phyloP scores from a whole-genome alignment of 192 early-diverging fungal genomes.

The Coemansia sp. region DNA sequence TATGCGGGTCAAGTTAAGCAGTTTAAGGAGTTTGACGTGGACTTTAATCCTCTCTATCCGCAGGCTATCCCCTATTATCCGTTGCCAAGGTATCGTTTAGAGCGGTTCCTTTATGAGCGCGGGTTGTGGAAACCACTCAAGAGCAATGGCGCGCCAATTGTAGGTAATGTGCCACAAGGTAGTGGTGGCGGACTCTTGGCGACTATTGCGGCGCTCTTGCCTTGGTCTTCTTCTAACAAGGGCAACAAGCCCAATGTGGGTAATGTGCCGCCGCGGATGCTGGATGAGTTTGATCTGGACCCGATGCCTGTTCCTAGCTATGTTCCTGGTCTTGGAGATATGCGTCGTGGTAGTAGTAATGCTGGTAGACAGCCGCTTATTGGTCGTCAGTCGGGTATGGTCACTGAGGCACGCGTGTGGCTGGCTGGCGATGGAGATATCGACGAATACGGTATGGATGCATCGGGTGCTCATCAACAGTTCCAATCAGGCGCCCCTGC shows the following conservation, averaged over 20 bases:
- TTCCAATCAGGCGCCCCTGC: slow-evolving; percentile 27
- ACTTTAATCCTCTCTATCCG: slow-evolving; percentile 68
- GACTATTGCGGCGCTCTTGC: background rate
- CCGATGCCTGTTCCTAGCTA: slow-evolving; percentile 35
- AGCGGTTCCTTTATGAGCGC: slow-evolving; percentile 59
- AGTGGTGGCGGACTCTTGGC: background rate
- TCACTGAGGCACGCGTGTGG: slow-evolving; percentile 16
- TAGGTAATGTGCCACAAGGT: background rate
- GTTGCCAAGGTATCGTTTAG: slow-evolving; percentile 56
- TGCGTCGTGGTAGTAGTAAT: background rate
- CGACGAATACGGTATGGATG: background rate
- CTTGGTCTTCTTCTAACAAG: background rate
- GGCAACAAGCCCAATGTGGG: background rate
- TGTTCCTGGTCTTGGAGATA: slow-evolving; percentile 16
- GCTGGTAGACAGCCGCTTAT: background rate
- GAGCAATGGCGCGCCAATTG: background rate
- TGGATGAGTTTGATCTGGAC: slow-evolving; percentile 32
- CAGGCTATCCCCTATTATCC: slow-evolving; percentile 62
- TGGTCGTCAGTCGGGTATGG: background rate
- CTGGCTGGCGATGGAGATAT: slow-evolving; percentile 1
- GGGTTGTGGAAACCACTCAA: slow-evolving; percentile 48
- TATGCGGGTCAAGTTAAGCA: slow-evolving; percentile 50
- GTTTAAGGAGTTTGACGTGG: slow-evolving; percentile 43
- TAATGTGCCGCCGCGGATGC: background rate
- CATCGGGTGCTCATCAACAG: background rate